Base-by-base conservation (phyloP, 2,329 filamentous ascomycete species). In the Diatrype stigma region DNA sequence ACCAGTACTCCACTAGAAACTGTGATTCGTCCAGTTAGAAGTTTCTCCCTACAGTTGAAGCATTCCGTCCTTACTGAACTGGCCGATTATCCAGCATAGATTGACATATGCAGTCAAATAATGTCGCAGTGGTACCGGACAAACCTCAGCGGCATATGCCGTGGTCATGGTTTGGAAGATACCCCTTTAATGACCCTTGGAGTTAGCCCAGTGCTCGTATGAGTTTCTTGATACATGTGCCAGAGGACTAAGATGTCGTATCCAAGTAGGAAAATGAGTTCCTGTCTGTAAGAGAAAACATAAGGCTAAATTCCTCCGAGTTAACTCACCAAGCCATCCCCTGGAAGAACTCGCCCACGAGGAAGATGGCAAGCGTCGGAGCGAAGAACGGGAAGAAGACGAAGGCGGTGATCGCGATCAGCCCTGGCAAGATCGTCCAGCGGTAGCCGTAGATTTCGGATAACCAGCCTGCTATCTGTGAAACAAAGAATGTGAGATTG, bases 341-440 rank as follows among this genome's bases (percentile, higher is more conserved):
- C 48, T 67, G 68, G 22, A 73, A 65, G n/a, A 73, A 53, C 55
- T 73, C 68, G 6, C 68, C 69, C 3, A 66, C 67, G 16, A 73
- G 63, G 22, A 73, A 67, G 8, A 71, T 51, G 2, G 61, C 53
- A 6, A 71, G 58, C 23, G 59, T 68, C 4, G 60, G 53, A 1
- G 69, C 70, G 54, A 73, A 74, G 54, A 74, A 74, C 4, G 67
- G 63, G 35, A 73, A 63, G 53, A 71, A 73, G 35, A 78, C 71
- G 51, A 73, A 74, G 0, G 63, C 61, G 1, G 65, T 59, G 66
- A 69, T 53, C 61, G 51, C 62, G 2, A 67, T 52, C 22, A 77
- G 59, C 0, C 69, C 67, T 1, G 58, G 62, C 22, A 76, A 60
- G 55, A 77, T 67, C 1, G 70, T 74, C 60, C 68, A 67, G 32